Percentiles rank a stretch among this genome's conserved stretches.
These are phyloP conservation scores for Beauveria pseudobassiana DNA, from an alignment of 2,329 filamentous ascomycete species.

Conservation along the genomic window DNA sequence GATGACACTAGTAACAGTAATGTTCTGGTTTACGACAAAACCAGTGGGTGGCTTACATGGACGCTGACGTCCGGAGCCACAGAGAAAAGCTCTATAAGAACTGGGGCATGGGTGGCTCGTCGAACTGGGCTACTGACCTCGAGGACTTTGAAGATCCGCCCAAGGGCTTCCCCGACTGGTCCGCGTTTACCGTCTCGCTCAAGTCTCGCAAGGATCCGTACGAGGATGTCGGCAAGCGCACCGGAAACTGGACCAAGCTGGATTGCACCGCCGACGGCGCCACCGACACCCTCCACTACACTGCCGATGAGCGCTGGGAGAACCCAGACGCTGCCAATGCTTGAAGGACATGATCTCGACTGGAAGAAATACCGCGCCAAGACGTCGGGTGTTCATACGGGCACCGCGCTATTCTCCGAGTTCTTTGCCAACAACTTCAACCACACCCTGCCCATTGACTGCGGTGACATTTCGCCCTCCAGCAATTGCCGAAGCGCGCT, in stretches of 20 bases:
- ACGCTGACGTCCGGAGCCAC: constrained; percentile 6
- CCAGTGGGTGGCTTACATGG: constrained; percentile 15
- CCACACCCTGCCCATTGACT: neutral
- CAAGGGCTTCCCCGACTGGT: constrained; percentile 12
- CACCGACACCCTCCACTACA: neutral
- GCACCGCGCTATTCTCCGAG: constrained; percentile 11
- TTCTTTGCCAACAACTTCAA: constrained; percentile 12
- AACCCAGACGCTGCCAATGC: neutral
- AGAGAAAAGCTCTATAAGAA: constrained; percentile 11
- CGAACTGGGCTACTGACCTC: constrained; percentile 19
- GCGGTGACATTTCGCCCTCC: neutral
- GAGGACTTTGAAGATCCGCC: constrained; percentile 17
- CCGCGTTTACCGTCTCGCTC: constrained; percentile 13
- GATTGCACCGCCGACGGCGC: constrained; percentile 15
- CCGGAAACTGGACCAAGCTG: constrained; percentile 19
- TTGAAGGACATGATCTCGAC: neutral
- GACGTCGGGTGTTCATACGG: neutral
- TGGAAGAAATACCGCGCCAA: neutral
- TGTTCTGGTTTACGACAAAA: constrained; percentile 16
- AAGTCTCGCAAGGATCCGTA: constrained; percentile 15
- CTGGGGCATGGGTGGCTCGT: constrained; percentile 17
- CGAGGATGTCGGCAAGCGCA: constrained; percentile 11
- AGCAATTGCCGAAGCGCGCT: neutral
- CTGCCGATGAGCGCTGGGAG: neutral
- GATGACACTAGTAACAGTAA: constrained; percentile 14